Conservation (phyloP, 1,284 basidiomycete species). For the Blastosporella zonata region DNA sequence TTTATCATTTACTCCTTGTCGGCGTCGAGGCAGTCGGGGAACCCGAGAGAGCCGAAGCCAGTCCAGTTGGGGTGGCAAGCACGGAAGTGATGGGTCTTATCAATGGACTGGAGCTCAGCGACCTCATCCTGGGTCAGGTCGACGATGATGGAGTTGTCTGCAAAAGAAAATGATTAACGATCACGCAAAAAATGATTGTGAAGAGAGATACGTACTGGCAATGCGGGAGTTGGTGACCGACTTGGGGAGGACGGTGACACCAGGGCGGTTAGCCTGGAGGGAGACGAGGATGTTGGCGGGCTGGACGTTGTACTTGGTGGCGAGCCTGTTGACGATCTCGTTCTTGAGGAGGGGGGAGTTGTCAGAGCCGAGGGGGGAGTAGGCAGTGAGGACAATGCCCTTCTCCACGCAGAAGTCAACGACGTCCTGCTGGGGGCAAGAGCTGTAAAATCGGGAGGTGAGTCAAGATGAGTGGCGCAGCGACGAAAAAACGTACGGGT, state of each 20-base stretch:
- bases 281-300: constrained; percentile 63
- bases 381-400: constrained; percentile 69
- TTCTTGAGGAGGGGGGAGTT: constrained; percentile 68
- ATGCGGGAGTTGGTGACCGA: constrained; percentile 62
- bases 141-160: constrained; percentile 53
- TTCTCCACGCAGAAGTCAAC: constrained; percentile 58
- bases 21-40: constrained; percentile 18
- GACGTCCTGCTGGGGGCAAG: constrained; percentile 62
- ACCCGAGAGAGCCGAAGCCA: constrained; percentile 18
- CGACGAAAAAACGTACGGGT: constrained; percentile 49
- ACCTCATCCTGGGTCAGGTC: constrained; percentile 59
- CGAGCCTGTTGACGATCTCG: constrained; percentile 51
- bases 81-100: constrained; percentile 58
- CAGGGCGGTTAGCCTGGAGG: constrained; percentile 60
- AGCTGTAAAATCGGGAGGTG: constrained; percentile 31
- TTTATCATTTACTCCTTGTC: constrained; percentile 8
- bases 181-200: background rate
- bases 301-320: constrained; percentile 48
- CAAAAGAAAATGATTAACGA: background rate
- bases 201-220: constrained; percentile 34
- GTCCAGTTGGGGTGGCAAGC: constrained; percentile 55
- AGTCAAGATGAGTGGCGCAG: background rate
- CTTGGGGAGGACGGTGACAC: constrained; percentile 58
- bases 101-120: constrained; percentile 49
- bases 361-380: constrained; percentile 78